Percentiles rank a stretch among this genome's conserved stretches.
phyloP scores from a whole-genome alignment of 768 basidiomycete genomes.

The Xerocomellus intermedius region DNA sequence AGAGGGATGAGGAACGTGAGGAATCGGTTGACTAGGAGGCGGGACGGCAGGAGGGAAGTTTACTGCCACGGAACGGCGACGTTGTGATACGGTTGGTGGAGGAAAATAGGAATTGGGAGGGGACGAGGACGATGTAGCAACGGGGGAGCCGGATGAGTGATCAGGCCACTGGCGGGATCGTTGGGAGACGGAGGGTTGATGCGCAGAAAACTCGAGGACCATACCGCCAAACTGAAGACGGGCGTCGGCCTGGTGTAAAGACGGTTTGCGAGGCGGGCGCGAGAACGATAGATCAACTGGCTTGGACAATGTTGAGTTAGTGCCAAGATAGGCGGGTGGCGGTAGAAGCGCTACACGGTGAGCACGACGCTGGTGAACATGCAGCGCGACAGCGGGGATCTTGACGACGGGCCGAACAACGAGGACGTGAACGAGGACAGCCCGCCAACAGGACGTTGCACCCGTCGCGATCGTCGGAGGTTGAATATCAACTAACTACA shows the following conservation, averaged over 20 bases:
- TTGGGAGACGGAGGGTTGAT: constrained; percentile 28
- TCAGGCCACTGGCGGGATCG: constrained; percentile 37
- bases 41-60: constrained; percentile 65
- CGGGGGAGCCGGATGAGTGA: constrained; percentile 15
- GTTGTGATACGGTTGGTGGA: constrained; percentile 35
- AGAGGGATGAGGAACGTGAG: constrained; percentile 51
- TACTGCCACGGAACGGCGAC: constrained; percentile 69
- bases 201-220: constrained; percentile 31
- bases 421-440: constrained; percentile 5
- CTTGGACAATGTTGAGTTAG: constrained; percentile 10
- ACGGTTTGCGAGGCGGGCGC: background rate
- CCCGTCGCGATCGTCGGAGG: constrained; percentile 26
- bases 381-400: constrained; percentile 5
- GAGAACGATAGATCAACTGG: constrained; percentile 5
- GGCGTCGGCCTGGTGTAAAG: background rate
- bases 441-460: constrained; percentile 7
- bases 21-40: constrained; percentile 74
- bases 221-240: constrained; percentile 16
- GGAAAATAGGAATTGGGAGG: constrained; percentile 31
- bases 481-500: constrained; percentile 22
- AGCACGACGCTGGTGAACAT: constrained; percentile 9
- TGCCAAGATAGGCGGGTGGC: constrained; percentile 7
- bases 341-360: constrained; percentile 8
- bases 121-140: constrained; percentile 34
- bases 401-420: constrained; percentile 6